Evolutionary conservation across 2,329 filamentous ascomycete species (phyloP).

Genomic region (Cladosporium velox): DNA sequence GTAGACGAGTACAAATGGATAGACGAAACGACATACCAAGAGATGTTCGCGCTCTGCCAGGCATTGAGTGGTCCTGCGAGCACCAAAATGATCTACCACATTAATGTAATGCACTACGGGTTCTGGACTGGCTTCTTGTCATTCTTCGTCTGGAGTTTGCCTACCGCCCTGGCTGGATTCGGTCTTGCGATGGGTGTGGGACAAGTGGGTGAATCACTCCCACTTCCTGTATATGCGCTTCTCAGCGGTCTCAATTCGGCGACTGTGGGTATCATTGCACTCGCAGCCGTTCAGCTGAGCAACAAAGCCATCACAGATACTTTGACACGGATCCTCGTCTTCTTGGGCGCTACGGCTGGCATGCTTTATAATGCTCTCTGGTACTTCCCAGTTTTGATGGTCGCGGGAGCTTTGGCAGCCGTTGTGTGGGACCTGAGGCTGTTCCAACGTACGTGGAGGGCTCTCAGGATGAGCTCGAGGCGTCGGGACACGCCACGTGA

Average conservation of each 20-base stretch:
- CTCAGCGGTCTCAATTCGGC: slow-evolving; percentile 71
- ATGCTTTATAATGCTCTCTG: slow-evolving; percentile 71
- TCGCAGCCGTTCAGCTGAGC: slow-evolving; percentile 68
- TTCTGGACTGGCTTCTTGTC: slow-evolving; percentile 58
- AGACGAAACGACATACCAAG: slow-evolving; percentile 69
- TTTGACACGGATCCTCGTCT: slow-evolving; percentile 64
- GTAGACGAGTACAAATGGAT: slow-evolving; percentile 62
- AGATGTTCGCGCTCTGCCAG: slow-evolving; percentile 70
- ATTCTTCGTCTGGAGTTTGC: slow-evolving; percentile 68
- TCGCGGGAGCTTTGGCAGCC: slow-evolving; percentile 54
- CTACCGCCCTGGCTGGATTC: slow-evolving; percentile 71
- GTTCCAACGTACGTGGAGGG: slow-evolving; percentile 8
- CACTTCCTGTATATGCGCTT: slow-evolving; percentile 65
- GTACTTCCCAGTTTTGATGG: slow-evolving; percentile 71
- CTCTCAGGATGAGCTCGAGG: background rate
- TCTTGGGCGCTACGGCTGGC: slow-evolving; percentile 64
- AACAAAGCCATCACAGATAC: slow-evolving; percentile 66
- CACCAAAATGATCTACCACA: slow-evolving; percentile 61
- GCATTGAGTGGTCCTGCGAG: slow-evolving; percentile 67
- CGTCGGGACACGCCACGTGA: background rate
- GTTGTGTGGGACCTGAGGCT: slow-evolving; percentile 56
- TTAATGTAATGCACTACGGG: slow-evolving; percentile 65
- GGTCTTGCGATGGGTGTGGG: slow-evolving; percentile 66
- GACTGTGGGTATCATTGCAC: slow-evolving; percentile 70
- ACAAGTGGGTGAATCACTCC: slow-evolving; percentile 60